Conservation (phyloP, 192 early-diverging fungal genomes). For the Backusella morwellensis region DNA sequence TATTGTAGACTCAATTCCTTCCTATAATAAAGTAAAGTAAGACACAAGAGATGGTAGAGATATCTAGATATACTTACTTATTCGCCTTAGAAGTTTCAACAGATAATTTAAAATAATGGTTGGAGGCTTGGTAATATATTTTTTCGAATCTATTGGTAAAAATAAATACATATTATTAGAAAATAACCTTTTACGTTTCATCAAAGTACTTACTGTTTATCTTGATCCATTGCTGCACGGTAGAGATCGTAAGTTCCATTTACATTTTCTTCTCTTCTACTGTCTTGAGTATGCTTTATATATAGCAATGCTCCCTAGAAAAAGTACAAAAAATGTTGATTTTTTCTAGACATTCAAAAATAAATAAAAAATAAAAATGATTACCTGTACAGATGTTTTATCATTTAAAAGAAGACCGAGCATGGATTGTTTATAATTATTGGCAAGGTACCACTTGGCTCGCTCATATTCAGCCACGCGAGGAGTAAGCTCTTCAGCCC, state of each 20-base stretch:
- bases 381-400: neutral
- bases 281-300: neutral
- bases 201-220: neutral
- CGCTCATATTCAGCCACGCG: neutral
- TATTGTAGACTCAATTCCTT: neutral
- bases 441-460: constrained; percentile 2
- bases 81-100: neutral
- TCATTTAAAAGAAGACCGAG: neutral
- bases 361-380: constrained; percentile 31
- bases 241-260: neutral
- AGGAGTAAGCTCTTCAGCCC: neutral
- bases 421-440: neutral
- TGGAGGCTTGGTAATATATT: neutral
- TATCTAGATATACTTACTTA: neutral
- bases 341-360: constrained; percentile 12
- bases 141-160: neutral
- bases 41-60: neutral
- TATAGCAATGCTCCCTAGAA: neutral
- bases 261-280: neutral
- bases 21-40: neutral
- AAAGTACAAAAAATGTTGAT: constrained; percentile 7
- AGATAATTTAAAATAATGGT: neutral
- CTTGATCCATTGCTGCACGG: neutral
- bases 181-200: neutral
- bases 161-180: neutral